These are phyloP conservation scores for Aspergillus felis DNA, from an alignment of 2,329 filamentous ascomycete species.

Conservation along the genomic window DNA sequence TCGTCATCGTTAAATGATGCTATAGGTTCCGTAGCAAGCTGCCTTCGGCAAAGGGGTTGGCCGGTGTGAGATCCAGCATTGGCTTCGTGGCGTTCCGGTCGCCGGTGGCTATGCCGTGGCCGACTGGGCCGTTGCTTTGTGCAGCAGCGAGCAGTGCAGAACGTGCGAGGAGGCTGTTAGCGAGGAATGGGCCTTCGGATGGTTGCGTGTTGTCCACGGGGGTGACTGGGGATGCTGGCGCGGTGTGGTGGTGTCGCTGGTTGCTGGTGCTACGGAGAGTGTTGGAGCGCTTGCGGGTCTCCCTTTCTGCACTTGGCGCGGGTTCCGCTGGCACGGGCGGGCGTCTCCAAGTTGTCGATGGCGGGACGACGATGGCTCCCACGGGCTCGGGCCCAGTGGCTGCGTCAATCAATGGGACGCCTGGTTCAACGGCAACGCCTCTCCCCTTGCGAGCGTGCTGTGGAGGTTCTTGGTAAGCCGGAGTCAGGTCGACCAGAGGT, in stretches of 20 bases:
- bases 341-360: conserved; percentile 39
- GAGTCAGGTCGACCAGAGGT: conserved; percentile 66
- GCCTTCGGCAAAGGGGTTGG: conserved; percentile 43
- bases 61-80: conserved; percentile 40
- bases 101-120: conserved; percentile 40
- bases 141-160: conserved; percentile 13
- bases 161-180: conserved; percentile 36
- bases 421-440: conserved; percentile 43
- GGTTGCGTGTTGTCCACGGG: conserved; percentile 5
- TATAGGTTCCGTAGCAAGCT: conserved; percentile 39
- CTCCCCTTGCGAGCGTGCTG: conserved; percentile 33
- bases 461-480: conserved; percentile 61
- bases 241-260: conserved; percentile 8
- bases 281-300: conserved; percentile 31
- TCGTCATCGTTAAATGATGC: neutral
- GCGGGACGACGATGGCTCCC: conserved; percentile 32
- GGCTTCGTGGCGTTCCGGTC: conserved; percentile 37
- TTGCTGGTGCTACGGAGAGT: conserved; percentile 28
- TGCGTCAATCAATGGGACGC: conserved; percentile 37
- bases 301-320: conserved; percentile 8
- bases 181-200: conserved; percentile 27
- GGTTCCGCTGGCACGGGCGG: conserved; percentile 18
- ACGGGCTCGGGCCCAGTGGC: conserved; percentile 39
- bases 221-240: conserved; percentile 10
- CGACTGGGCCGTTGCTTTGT: conserved; percentile 21